phyloP scores from a whole-genome alignment of 2,329 filamentous ascomycete species.

The Chaetomium strumarium region DNA sequence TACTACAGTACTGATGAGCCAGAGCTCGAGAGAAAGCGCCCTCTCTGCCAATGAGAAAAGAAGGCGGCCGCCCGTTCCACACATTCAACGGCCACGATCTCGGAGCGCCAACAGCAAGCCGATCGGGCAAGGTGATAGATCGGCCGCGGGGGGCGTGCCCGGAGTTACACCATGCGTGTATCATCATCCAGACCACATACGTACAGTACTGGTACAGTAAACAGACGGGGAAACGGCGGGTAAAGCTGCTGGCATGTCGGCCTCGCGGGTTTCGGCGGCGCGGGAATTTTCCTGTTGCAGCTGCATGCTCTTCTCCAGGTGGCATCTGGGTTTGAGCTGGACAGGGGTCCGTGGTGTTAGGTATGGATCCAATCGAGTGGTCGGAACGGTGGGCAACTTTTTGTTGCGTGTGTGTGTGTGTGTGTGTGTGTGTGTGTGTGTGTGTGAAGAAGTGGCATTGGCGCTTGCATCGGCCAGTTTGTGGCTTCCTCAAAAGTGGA shows the following conservation, averaged over 20 bases:
- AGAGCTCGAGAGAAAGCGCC: background rate
- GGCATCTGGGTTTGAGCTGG: slow-evolving; percentile 25
- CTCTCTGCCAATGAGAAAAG: slow-evolving; percentile 1
- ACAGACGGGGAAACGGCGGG: background rate
- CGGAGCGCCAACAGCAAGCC: background rate
- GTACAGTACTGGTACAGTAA: background rate
- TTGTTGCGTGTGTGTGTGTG: too few relatives aligned
- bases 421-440: too few relatives aligned
- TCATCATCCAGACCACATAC: too few relatives aligned
- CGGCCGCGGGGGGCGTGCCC: too few relatives aligned
- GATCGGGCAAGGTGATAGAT: too few relatives aligned
- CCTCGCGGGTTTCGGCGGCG: background rate
- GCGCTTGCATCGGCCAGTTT: slow-evolving; percentile 14
- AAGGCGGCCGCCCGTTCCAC: background rate
- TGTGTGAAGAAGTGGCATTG: slow-evolving; percentile 16
- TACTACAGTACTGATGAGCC: too few relatives aligned
- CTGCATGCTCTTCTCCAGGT: slow-evolving; percentile 10
- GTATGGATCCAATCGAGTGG: slow-evolving; percentile 19
- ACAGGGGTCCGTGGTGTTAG: slow-evolving; percentile 18
- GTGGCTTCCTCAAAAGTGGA: slow-evolving; percentile 7
- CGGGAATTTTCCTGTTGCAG: slow-evolving; percentile 3
- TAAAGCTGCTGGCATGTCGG: background rate
- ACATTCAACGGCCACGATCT: slow-evolving; percentile 12
- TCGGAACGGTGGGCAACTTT: slow-evolving; percentile 10
- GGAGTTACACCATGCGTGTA: too few relatives aligned